Evolutionary conservation across 208 protist species (phyloP), one percentile per base, ranked within the genome.

Genomic region (Endotrypanum monterogeii): DNA sequence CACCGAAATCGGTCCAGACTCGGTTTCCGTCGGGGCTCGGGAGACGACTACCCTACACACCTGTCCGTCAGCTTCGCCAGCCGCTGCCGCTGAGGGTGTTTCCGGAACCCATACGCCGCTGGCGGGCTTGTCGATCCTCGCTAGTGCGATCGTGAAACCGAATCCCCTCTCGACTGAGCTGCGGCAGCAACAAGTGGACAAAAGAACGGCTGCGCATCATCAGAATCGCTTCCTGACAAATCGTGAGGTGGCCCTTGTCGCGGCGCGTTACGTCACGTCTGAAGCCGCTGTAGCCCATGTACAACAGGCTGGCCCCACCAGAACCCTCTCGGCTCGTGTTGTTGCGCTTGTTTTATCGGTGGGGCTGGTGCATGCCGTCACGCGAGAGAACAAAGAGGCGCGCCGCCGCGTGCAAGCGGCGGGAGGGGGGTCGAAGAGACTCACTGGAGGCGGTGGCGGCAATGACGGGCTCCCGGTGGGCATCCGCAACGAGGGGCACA

Each of bases 211-310:
- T 18, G 76, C 69, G 6, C 52, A 80, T 57, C 50, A 52, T 20
- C 76, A 80, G 25, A 74, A 75, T 25, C 76, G 76, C 16, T 75
- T 75, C 70, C 70, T 80, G 14, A 72, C 69, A 5, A 55, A 7
- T 1, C 69, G 63, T 16, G 76, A 80, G 55, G 52, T 80, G 18
- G 51, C 76, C 1, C 32, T 39, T 8, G 54, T 67, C 18, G 61
- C 70, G n/a, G 76, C 76, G 56, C 37, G 30, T 16, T 80, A 67
- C 55, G 32, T 80, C 12, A 75, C 76, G 30, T 75, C 70, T 3
- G 62, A 56, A 20, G 61, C 37, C 39, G 76, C 63, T 6, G 76
- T 56, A 25, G 52, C 51, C 52, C 55, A 63, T 39, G 69, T 80
- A 54, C 18, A 30, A 63, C 70, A 18, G 5, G 25, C 71, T 20